A percentile compares a stretch with the other conserved stretches of the same genome.
These are phyloP conservation scores for Blastomyces gilchristii DNA, from an alignment of 2,329 filamentous ascomycete genomes.

Conservation along the genomic window DNA sequence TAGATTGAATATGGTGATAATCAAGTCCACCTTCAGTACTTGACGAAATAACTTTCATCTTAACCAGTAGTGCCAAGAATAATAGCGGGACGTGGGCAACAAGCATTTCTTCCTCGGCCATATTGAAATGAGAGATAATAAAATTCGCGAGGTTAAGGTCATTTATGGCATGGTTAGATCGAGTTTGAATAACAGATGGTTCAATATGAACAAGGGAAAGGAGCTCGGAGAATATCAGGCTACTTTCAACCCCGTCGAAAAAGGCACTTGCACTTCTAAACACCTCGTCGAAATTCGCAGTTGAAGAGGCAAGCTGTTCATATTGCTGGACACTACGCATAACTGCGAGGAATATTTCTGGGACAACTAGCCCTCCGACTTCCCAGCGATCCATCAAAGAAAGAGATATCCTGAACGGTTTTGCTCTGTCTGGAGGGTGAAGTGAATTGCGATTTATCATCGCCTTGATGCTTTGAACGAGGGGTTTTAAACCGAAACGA, in stretches of 20 bases:
- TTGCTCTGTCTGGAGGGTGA: constrained; percentile 58
- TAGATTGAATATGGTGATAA: constrained; percentile 11
- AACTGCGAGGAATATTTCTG: constrained; percentile 77
- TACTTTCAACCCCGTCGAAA: constrained; percentile 93
- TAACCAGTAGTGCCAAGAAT: constrained; percentile 51
- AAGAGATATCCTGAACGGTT: constrained; percentile 81
- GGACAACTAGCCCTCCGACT: constrained; percentile 80
- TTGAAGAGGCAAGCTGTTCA: constrained; percentile 53
- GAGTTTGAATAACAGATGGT: constrained; percentile 40
- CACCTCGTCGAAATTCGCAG: constrained; percentile 70
- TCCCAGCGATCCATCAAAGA: constrained; percentile 99
- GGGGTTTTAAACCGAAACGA: constrained; percentile 60
- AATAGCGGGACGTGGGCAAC: constrained; percentile 71
- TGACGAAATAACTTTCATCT: constrained; percentile 32
- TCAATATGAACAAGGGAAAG: constrained; percentile 51
- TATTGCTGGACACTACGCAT: constrained; percentile 71
- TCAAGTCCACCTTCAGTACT: constrained; percentile 12
- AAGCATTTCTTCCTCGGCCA: constrained; percentile 93
- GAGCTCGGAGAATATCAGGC: constrained; percentile 80
- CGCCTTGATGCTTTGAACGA: constrained; percentile 63
- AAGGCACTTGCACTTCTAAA: constrained; percentile 88
- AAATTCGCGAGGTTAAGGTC: constrained; percentile 69
- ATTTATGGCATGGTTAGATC: constrained; percentile 43
- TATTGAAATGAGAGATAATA: constrained; percentile 77
- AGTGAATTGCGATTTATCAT: constrained; percentile 55